Evolutionary conservation across 352 stramenopile species (phyloP).

Genomic region (Phytophthora tubulina): DNA sequence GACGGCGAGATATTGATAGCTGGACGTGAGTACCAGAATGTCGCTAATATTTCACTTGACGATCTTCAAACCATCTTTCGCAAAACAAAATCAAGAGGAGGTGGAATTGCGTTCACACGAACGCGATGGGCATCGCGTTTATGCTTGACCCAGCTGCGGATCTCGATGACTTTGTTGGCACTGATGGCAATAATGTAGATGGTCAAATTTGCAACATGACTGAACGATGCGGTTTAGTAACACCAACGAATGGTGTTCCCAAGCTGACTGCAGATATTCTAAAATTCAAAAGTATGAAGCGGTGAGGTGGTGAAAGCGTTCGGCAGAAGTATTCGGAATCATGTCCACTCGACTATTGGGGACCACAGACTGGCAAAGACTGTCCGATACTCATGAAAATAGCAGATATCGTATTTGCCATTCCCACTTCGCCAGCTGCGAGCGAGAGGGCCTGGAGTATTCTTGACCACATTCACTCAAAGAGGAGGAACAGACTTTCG

Average conservation of each 20-base stretch:
- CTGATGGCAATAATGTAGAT: neutral
- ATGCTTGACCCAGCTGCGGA: neutral
- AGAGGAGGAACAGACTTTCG: constrained; percentile 8
- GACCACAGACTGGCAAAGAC: neutral
- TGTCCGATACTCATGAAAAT: constrained; percentile 16
- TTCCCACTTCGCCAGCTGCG: constrained; percentile 16
- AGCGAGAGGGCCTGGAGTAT: constrained; percentile 17
- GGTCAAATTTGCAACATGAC: neutral
- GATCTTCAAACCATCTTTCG: neutral
- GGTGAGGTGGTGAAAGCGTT: constrained; percentile 4
- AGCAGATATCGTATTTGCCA: constrained; percentile 13
- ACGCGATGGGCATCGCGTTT: neutral
- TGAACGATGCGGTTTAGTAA: constrained; percentile 3
- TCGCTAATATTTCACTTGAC: neutral
- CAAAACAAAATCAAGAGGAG: neutral
- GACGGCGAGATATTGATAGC: neutral
- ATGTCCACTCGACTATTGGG: constrained; percentile 4
- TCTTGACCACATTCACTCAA: constrained; percentile 28
- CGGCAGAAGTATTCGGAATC: constrained; percentile 6
- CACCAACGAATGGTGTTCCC: neutral
- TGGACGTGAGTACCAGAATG: neutral
- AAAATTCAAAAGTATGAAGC: constrained; percentile 13
- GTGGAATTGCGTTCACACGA: neutral
- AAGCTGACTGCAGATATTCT: constrained; percentile 10
- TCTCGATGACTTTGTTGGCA: neutral